These are phyloP conservation scores for Pythium monospermum DNA, from an alignment of 352 stramenopile species.

Conservation along the genomic window DNA sequence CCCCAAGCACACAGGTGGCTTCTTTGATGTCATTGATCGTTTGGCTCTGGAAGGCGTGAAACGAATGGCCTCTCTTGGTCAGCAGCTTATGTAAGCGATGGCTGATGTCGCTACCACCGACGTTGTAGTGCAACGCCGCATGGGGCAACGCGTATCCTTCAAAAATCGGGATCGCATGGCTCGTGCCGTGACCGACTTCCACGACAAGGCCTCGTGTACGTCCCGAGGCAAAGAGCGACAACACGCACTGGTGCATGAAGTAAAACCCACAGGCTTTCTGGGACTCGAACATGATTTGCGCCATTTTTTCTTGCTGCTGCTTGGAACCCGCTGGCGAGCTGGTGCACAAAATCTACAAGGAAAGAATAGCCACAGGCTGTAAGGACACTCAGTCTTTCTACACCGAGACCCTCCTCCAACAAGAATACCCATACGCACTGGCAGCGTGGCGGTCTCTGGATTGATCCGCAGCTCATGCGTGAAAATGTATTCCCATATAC, in stretches of 20 bases:
- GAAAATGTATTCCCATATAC: slow-evolving; percentile 84
- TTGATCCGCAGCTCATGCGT: slow-evolving; percentile 71
- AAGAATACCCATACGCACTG: slow-evolving; percentile 19
- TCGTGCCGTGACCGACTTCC: slow-evolving; percentile 82
- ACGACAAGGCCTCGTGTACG: slow-evolving; percentile 83
- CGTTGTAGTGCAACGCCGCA: slow-evolving; percentile 57
- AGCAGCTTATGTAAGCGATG: slow-evolving; percentile 66
- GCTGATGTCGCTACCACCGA: slow-evolving; percentile 75
- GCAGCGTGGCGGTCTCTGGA: slow-evolving; percentile 62
- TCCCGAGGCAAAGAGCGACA: slow-evolving; percentile 84
- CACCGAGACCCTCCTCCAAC: too few relatives aligned
- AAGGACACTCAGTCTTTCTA: too few relatives aligned
- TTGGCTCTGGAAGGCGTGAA: slow-evolving; percentile 61
- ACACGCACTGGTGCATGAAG: slow-evolving; percentile 77
- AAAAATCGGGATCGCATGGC: slow-evolving; percentile 83
- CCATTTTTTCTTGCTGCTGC: slow-evolving; percentile 73
- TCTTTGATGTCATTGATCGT: slow-evolving; percentile 89
- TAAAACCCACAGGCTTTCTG: slow-evolving; percentile 81
- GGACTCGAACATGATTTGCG: slow-evolving; percentile 85
- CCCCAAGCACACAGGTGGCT: slow-evolving; percentile 33
- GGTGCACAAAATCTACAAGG: slow-evolving; percentile 55
- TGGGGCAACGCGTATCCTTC: slow-evolving; percentile 80
- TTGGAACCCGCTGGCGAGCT: slow-evolving; percentile 48
- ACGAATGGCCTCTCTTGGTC: slow-evolving; percentile 57
- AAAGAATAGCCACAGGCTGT: background rate